A percentile compares a stretch with the other conserved stretches of the same genome.
Evolutionary conservation across 1,139 yeast genomes (phyloP).

Genomic region (Debaryomycetaceae sp.): DNA sequence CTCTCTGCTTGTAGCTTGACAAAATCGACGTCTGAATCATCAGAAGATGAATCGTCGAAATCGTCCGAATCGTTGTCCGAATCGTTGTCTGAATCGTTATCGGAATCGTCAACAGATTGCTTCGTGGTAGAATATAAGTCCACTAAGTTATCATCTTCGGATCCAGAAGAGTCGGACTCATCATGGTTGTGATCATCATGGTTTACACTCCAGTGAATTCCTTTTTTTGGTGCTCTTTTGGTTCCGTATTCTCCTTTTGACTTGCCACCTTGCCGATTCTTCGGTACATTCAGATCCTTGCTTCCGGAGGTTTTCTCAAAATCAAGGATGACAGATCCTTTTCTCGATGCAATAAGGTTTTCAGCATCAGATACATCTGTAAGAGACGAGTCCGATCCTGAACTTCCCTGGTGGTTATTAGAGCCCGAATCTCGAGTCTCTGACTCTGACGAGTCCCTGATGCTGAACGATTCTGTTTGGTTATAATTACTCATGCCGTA

Average conservation of each 20-base stretch:
- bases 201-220: conserved; percentile 16
- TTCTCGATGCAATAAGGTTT: conserved; percentile 15
- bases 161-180: conserved; percentile 12
- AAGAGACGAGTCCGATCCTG: conserved; percentile 33
- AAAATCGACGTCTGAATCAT: conserved; percentile 69
- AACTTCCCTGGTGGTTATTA: conserved; percentile 8
- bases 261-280: not conserved
- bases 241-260: conserved; percentile 11
- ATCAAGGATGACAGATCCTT: conserved; percentile 8
- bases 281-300: not conserved
- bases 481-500: conserved; percentile 14
- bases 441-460: conserved; percentile 34
- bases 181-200: conserved; percentile 11
- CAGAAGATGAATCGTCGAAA: conserved; percentile 44
- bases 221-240: conserved; percentile 24
- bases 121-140: conserved; percentile 3
- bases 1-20: conserved; percentile 66
- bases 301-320: not conserved
- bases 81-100: conserved; percentile 26
- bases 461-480: conserved; percentile 37
- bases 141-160: conserved; percentile 6
- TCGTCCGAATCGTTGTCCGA: conserved; percentile 34
- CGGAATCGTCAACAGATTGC: conserved; percentile 1
- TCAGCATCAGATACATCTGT: conserved; percentile 41
- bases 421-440: conserved; percentile 18